Base-by-base conservation (phyloP, 2,329 filamentous ascomycete genomes). In the Paradendryphiella salina region DNA sequence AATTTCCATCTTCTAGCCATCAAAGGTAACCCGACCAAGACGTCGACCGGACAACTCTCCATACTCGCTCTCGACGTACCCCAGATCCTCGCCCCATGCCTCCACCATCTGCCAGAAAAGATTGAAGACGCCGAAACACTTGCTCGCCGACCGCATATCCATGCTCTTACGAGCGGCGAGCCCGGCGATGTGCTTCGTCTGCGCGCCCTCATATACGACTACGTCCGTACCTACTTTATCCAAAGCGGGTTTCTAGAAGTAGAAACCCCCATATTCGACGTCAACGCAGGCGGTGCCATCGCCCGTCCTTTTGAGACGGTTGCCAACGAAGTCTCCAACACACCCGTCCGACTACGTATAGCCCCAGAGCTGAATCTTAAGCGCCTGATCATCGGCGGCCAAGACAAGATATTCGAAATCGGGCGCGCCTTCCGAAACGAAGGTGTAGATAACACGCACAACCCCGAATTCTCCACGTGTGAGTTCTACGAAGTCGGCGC, bases 361-460 rank as follows among this genome's bases (percentile, higher is more conserved):
- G 94, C 94, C 3, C 94, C 94, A 0, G 94, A 99, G 74, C 78
- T 99, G 29, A 97, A 91, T 87, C 82, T 99, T 34, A 99, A 99
- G 77, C 84, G 94, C 7, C 79, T 99, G 37, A 85, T 97, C 1
- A 82, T 97, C 14, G 93, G 92, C 41, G 93, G 92, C 2, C 85
- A 97, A 54, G 88, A 95, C 63, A 85, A 81, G 55, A 85, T 99
- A 20, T 99, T 95, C 67, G 94, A 99, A 74, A 92, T 99, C 58
- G 94, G 94, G 0, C 87, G 90, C 3, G 85, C 86, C 10, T 99
- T 99, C 74, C 85, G 94, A 35, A 99, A 99, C 70, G 94, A 99
- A 76, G 90, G 90, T 72, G 64, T 71, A 1, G 68, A 72, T 45
- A 71, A 66, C 29, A 96, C 90, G 0, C 94, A 99, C 71, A 99